Base-by-base conservation (phyloP, 371 early-diverging fungal species). In the Mortierella sp. region DNA sequence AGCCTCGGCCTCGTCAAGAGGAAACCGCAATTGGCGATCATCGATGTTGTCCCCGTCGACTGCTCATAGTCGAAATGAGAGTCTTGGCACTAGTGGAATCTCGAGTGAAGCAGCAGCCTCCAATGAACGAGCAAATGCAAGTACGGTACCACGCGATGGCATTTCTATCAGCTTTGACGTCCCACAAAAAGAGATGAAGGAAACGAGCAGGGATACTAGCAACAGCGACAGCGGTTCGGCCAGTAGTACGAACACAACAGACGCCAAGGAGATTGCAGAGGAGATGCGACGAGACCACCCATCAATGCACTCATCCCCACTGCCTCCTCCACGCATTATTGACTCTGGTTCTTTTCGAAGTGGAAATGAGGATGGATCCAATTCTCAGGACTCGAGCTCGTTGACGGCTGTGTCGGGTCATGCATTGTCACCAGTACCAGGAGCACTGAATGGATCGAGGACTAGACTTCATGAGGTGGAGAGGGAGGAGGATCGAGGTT, bases 401-500 rank as follows among this genome's bases (percentile, higher is more conserved):
- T 52, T 59, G 19, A 18, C 21, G 15, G 44, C 51, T 15, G 30
- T 25, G 15, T 53, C 21, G 14, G 29, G 2, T 1, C 12, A 51
- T n/a, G 45, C 37, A 14, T 47, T 48, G 44, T 55, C 60, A 6
- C 64, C 62, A 16, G 56, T 56, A 21, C 30, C 43, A n/a, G 50
- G 56, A 23, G 50, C 48, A 45, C 62, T 48, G 30, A 15, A 14
- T 37, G 19, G 52, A 18, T 66, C 76, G 2, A 58, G 63, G 29
- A 56, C 60, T 16, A 37, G 48, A 37, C 26, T 65, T n/a, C 72
- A 68, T 46, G 79, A 77, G 52, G 66, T 63, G 5, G 79, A 77
- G 48, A 62, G 60, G 43, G 79, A 77, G 46, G 66, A 72, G 6
- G 72, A 77, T 30, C 60, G 69, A 25, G 79, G 79, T 0, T 14